Percentiles rank a stretch among this genome's conserved stretches.
Conservation (phyloP, 176 grass and related monocot genomes). For the Neostapfia colusana region DNA sequence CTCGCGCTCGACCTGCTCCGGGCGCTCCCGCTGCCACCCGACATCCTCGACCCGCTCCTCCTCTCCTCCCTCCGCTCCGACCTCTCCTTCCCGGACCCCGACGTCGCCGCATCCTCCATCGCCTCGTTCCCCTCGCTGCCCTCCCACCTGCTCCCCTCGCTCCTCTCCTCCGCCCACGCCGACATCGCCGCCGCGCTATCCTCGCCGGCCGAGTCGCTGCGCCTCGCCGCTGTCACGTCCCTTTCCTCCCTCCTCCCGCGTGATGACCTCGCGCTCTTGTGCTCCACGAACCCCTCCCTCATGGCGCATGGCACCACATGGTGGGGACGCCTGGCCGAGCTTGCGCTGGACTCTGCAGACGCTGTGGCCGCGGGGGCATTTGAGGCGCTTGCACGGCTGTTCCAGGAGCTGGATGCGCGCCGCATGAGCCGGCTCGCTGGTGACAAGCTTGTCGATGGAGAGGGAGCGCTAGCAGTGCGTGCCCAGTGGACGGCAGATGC, state of each 20-base stretch:
- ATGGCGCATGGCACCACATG: conserved; percentile 75
- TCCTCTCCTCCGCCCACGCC: conserved; percentile 77
- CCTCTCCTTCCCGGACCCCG: conserved; percentile 89
- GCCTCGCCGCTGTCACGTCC: conserved; percentile 67
- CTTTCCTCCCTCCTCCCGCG: conserved; percentile 74
- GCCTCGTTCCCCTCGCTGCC: conserved; percentile 82
- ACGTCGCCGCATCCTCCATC: conserved; percentile 79
- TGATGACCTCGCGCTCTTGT: conserved; percentile 81
- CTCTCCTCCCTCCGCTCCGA: conserved; percentile 76
- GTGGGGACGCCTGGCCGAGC: conserved; percentile 75
- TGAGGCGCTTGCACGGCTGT: conserved; percentile 73
- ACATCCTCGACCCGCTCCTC: conserved; percentile 75
- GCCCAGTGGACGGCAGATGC: conserved; percentile 84
- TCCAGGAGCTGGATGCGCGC: conserved; percentile 92
- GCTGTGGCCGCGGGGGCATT: conserved; percentile 71
- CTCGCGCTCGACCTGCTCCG: conserved; percentile 92
- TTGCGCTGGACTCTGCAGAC: conserved; percentile 71
- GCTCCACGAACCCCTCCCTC: conserved; percentile 73
- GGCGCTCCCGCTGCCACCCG: conserved; percentile 64
- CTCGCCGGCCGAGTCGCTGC: conserved; percentile 63
- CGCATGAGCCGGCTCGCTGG: conserved; percentile 91
- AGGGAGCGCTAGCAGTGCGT: conserved; percentile 79
- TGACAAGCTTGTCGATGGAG: conserved; percentile 92
- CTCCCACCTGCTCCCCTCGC: conserved; percentile 69
- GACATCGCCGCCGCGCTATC: conserved; percentile 59